Conservation (phyloP, 148 eudicot genomes). For the Rhododendron henanense region DNA sequence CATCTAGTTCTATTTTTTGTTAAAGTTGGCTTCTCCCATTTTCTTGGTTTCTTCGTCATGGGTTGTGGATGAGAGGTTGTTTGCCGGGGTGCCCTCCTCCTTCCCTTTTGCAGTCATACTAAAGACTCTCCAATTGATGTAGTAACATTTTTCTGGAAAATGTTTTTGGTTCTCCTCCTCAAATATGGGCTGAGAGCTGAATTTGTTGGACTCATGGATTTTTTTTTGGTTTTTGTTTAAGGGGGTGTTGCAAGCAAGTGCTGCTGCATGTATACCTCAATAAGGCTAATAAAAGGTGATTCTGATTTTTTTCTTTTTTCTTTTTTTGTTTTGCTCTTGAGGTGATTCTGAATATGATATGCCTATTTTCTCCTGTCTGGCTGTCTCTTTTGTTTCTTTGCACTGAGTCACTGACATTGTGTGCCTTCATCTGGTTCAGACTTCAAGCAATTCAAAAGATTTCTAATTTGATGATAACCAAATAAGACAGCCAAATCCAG, state of each 20-base stretch:
- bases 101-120: slow-evolving; percentile 13
- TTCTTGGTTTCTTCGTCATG: neutral
- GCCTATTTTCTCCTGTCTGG: neutral
- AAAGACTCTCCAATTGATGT: neutral
- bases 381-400: neutral
- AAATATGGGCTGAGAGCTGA: slow-evolving; percentile 3
- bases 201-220: neutral
- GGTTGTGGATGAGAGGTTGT: slow-evolving; percentile 40
- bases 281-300: neutral
- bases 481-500: neutral
- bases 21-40: neutral
- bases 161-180: neutral
- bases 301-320: neutral
- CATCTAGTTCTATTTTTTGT: neutral
- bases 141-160: neutral
- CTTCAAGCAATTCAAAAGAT: neutral
- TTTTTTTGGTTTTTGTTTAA: no score
- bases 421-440: neutral
- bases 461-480: neutral
- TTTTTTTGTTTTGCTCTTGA: neutral
- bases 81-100: slow-evolving; percentile 36
- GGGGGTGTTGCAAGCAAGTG: neutral
- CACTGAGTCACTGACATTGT: neutral
- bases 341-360: neutral
- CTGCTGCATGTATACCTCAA: neutral